These are phyloP conservation scores for Lactarius deliciosus DNA, from an alignment of 768 basidiomycete genomes.

Conservation along the genomic window DNA sequence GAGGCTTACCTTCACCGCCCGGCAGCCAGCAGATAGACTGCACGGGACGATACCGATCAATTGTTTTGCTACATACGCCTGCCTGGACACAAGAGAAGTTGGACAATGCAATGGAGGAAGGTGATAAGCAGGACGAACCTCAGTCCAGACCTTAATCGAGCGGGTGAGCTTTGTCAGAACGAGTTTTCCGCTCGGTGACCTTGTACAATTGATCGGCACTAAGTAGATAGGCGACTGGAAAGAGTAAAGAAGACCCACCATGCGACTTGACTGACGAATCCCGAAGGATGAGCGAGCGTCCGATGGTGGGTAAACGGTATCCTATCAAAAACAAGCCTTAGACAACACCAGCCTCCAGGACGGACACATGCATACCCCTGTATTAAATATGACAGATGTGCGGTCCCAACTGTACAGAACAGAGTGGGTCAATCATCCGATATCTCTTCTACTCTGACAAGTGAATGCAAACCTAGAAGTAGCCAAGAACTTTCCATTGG, in stretches of 20 bases:
- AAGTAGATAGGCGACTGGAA: neutral
- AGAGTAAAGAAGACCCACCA: constrained; percentile 45
- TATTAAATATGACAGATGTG: constrained; percentile 64
- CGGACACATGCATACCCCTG: constrained; percentile 47
- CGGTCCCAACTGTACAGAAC: constrained; percentile 57
- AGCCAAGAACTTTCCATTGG: constrained; percentile 70
- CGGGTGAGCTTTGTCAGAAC: constrained; percentile 64
- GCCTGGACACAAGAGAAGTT: constrained; percentile 42
- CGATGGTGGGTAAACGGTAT: constrained; percentile 60
- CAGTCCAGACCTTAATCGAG: constrained; percentile 71
- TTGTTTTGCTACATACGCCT: constrained; percentile 66
- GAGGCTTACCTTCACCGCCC: constrained; percentile 51
- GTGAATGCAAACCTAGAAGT: constrained; percentile 55
- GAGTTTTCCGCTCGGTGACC: constrained; percentile 63
- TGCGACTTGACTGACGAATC: constrained; percentile 76
- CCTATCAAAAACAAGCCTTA: constrained; percentile 38
- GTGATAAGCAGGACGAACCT: constrained; percentile 43
- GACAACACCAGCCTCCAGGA: constrained; percentile 4
- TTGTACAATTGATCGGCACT: constrained; percentile 29
- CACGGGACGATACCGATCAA: constrained; percentile 53
- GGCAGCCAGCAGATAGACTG: constrained; percentile 72
- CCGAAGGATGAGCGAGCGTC: constrained; percentile 62
- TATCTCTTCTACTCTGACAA: constrained; percentile 4
- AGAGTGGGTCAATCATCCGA: constrained; percentile 8
- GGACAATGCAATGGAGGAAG: constrained; percentile 4